These are phyloP conservation scores for Penicillium psychrosexuale DNA, from an alignment of 2,329 filamentous ascomycete genomes.

Conservation along the genomic window DNA sequence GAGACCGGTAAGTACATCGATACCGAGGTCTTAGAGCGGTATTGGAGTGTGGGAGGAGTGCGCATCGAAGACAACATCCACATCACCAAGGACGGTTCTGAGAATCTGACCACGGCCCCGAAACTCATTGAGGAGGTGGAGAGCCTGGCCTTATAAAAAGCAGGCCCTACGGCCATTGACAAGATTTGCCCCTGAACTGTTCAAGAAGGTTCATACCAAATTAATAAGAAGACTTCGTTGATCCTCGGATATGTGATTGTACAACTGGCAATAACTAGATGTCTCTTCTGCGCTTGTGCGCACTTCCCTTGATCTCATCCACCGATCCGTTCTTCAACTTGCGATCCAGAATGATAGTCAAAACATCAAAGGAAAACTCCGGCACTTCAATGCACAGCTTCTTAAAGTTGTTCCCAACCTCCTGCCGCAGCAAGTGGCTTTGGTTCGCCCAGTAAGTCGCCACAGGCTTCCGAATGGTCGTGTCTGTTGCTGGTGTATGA, in stretches of 20 bases:
- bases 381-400: conserved; percentile 82
- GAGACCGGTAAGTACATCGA: conserved; percentile 76
- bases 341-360: conserved; percentile 56
- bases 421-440: conserved; percentile 75
- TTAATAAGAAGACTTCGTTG: background rate
- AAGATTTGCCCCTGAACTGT: background rate
- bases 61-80: conserved; percentile 90
- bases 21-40: conserved; percentile 66
- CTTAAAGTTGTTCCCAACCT: conserved; percentile 83
- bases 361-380: conserved; percentile 88
- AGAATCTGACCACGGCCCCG: conserved; percentile 78
- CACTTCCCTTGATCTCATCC: conserved; percentile 37
- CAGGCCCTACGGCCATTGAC: background rate
- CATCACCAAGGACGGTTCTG: conserved; percentile 71
- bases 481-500: conserved; percentile 67
- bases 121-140: conserved; percentile 69
- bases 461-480: conserved; percentile 72
- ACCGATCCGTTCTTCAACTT: conserved; percentile 42
- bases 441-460: conserved; percentile 87
- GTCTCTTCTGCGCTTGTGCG: conserved; percentile 39
- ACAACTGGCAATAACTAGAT: conserved; percentile 15
- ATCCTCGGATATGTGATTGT: background rate
- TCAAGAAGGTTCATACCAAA: background rate
- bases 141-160: conserved; percentile 32
- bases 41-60: conserved; percentile 87